Percentiles rank a stretch among this genome's conserved stretches.
Conservation (phyloP, 2,329 filamentous ascomycete species). For the Lasiodiplodia gonubiensis region DNA sequence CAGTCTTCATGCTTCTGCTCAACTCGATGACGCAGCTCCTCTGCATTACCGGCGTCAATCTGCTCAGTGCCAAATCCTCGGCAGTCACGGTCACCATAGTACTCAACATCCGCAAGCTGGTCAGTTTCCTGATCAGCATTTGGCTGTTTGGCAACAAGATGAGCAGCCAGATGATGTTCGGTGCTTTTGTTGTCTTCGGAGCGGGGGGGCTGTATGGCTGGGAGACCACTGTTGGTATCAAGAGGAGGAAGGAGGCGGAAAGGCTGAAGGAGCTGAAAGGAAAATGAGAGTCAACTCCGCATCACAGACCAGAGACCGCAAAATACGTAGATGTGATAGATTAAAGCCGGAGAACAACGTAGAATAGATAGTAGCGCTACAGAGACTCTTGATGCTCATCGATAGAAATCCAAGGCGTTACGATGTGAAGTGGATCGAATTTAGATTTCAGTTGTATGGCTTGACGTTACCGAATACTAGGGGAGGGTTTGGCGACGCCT, state of each 20-base stretch:
- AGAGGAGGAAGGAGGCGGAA: constrained; percentile 40
- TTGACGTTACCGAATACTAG: too few species aligned
- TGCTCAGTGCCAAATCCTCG: constrained; percentile 85
- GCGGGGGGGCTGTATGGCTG: constrained; percentile 90
- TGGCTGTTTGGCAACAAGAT: constrained; percentile 91
- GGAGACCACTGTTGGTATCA: constrained; percentile 62
- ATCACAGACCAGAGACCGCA: neutral
- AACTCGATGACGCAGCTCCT: constrained; percentile 92
- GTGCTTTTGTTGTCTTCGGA: constrained; percentile 84
- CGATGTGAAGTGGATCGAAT: neutral
- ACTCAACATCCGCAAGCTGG: constrained; percentile 90
- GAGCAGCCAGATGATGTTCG: constrained; percentile 75
- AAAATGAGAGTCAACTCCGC: neutral
- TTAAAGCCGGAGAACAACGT: neutral
- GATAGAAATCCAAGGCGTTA: neutral
- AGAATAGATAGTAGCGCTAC: neutral
- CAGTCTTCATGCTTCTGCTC: constrained; percentile 71
- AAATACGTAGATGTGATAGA: neutral
- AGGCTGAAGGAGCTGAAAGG: constrained; percentile 24
- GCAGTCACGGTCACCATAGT: constrained; percentile 97
- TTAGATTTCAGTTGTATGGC: too few species aligned
- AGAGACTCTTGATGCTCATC: neutral
- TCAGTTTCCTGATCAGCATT: constrained; percentile 88
- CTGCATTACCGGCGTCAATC: constrained; percentile 94
- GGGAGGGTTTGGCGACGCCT: neutral